Evolutionary conservation across 306 rosid genomes (phyloP).

Genomic region (Quercus robur): DNA sequence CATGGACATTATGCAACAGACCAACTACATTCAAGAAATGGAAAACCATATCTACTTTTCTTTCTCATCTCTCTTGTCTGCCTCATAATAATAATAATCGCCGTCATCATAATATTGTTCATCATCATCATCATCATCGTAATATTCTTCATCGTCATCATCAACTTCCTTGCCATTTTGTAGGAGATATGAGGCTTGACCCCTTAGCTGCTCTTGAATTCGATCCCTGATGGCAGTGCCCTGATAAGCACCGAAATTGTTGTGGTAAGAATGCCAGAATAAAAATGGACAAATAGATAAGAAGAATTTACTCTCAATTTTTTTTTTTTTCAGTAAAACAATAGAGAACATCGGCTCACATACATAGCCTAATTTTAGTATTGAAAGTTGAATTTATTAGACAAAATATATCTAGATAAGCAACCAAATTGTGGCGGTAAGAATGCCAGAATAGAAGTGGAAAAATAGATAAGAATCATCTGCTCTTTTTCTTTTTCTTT

Average conservation of each 20-base stretch:
- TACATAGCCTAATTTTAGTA: not conserved
- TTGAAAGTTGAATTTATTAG: not conserved
- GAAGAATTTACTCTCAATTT: no score
- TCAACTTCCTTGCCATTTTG: conserved; percentile 48
- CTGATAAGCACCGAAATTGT: conserved; percentile 37
- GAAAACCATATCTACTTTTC: conserved; percentile 26
- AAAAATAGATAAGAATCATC: not conserved
- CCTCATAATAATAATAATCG: conserved; percentile 55
- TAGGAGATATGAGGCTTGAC: conserved; percentile 40
- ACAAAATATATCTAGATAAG: not conserved
- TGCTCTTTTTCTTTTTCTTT: no score
- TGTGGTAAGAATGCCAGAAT: conserved; percentile 13
- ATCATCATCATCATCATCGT: conserved; percentile 49
- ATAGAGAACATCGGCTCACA: not conserved
- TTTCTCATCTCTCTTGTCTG: conserved; percentile 26
- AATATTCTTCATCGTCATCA: conserved; percentile 38
- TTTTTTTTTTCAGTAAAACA: no score
- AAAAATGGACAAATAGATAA: not conserved
- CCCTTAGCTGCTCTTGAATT: conserved; percentile 84
- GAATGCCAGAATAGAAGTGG: conserved; percentile 8
- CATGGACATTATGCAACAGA: not conserved
- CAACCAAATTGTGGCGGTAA: conserved; percentile 14
- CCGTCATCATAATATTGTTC: conserved; percentile 37
- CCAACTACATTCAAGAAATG: conserved; percentile 15
- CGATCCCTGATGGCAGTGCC: conserved; percentile 96